phyloP scores from a whole-genome alignment of 164 flowering plant genomes.

The Vitis amurensis region DNA sequence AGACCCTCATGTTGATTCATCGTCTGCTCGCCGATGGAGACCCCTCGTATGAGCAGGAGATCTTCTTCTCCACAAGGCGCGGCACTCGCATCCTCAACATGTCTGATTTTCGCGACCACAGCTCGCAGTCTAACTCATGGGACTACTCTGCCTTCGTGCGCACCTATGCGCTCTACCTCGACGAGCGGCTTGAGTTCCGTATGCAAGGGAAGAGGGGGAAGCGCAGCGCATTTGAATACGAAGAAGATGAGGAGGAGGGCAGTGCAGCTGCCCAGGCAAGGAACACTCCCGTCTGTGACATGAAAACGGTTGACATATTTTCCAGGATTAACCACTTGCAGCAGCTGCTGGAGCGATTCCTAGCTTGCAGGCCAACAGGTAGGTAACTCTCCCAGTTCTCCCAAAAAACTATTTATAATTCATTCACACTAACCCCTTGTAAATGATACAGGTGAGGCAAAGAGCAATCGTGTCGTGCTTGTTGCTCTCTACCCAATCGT shows the following conservation, averaged over 20 bases:
- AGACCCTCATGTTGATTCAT: slow-evolving; percentile 46
- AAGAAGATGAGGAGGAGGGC: slow-evolving; percentile 32
- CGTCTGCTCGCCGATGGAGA: slow-evolving; percentile 45
- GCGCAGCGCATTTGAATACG: slow-evolving; percentile 28
- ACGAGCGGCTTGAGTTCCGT: slow-evolving; percentile 43
- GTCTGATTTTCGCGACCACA: slow-evolving; percentile 47
- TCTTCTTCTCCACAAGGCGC: slow-evolving; percentile 46
- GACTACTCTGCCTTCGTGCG: slow-evolving; percentile 56
- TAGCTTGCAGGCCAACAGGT: slow-evolving; percentile 92
- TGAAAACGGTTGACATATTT: slow-evolving; percentile 52
- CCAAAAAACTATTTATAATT: not conserved
- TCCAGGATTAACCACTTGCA: slow-evolving; percentile 58
- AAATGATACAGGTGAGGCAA: slow-evolving; percentile 41
- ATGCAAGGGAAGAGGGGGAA: slow-evolving; percentile 62
- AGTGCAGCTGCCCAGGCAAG: not conserved
- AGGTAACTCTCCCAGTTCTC: not conserved
- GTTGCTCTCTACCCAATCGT: slow-evolving; percentile 46
- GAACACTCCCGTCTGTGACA: slow-evolving; percentile 48
- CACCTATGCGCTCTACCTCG: slow-evolving; percentile 46
- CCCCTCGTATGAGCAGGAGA: slow-evolving; percentile 45
- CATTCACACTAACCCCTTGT: not conserved
- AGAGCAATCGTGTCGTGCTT: slow-evolving; percentile 37
- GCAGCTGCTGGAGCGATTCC: slow-evolving; percentile 78
- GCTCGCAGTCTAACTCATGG: slow-evolving; percentile 41
- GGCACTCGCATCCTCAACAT: slow-evolving; percentile 49